A percentile compares a stretch with the other conserved stretches of the same genome.
Conservation (phyloP, 148 eudicot genomes). For the Persicaria tinctoria region DNA sequence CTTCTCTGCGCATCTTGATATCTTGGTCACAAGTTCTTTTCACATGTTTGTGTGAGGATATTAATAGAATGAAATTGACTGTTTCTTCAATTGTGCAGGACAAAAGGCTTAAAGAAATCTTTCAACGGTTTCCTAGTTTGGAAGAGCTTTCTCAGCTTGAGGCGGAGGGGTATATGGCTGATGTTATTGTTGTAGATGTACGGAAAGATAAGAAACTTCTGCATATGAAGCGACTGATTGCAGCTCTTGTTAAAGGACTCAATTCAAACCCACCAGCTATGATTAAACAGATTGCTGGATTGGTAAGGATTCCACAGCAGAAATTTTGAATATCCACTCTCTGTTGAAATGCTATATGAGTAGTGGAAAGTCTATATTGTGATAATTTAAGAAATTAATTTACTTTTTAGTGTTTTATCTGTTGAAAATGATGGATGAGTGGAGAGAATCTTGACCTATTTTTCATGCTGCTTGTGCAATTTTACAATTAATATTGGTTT, state of each 20-base stretch:
- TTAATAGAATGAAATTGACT: background rate
- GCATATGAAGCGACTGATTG: slow-evolving; percentile 69
- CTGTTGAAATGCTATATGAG: background rate
- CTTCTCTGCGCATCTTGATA: background rate
- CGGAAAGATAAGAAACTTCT: slow-evolving; percentile 85
- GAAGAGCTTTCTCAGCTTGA: slow-evolving; percentile 74
- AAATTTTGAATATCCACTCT: background rate
- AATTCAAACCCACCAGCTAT: slow-evolving; percentile 70
- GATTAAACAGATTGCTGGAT: slow-evolving; percentile 82
- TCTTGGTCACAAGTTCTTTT: background rate
- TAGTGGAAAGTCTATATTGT: background rate
- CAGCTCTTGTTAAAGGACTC: slow-evolving; percentile 64
- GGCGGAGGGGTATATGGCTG: slow-evolving; percentile 60
- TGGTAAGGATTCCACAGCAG: slow-evolving; percentile 38
- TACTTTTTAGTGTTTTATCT: slow-evolving; percentile 20
- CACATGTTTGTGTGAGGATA: no score
- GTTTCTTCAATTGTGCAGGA: slow-evolving; percentile 40
- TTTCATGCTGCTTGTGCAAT: background rate
- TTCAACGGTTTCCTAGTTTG: slow-evolving; percentile 68
- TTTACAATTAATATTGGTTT: background rate
- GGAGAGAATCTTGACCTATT: slow-evolving; percentile 13
- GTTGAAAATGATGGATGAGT: slow-evolving; percentile 98
- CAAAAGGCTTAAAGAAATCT: slow-evolving; percentile 62
- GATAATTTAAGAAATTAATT: background rate
- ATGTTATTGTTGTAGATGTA: slow-evolving; percentile 72